Evolutionary conservation across 2,329 filamentous ascomycete genomes (phyloP), one percentile per base, ranked within the genome.

Genomic region (Fusarium miscanthi): DNA sequence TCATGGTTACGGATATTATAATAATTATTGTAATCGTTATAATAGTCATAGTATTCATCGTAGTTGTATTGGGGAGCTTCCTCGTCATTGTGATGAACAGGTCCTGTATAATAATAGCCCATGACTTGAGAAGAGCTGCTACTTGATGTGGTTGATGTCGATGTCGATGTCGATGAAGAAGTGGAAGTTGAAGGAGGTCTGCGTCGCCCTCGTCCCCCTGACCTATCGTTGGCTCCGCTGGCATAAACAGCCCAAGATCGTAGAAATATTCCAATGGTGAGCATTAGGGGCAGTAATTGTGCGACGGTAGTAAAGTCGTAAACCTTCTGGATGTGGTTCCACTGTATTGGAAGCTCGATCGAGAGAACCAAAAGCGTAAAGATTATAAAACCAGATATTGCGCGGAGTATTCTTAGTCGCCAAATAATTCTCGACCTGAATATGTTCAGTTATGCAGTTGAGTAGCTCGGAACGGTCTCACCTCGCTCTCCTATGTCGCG

Each of bases 341-440:
- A 83, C 3, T 49, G 49, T 7, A 83, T 72, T 7, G 80, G 69
- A 10, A 82, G 74, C 56, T 83, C 81, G 51, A 82, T 74, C 8
- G 78, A 78, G 2, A 77, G 63, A 19, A 81, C 70, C 8, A 81
- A 65, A 21, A 81, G 72, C 35, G 69, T 75, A 19, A 80, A 79
- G 13, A 81, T 72, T 21, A 65, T 69, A 35, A 77, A 12, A 46
- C 79, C 77, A 7, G 58, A 70, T 3, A 45, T 11, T 3, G 48
- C 13, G 17, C 73, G 74, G 2, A 80, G 30, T 16, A 64, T 57
- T 19, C 66, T 74, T 14, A 82, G 43, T 10, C 76, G 42, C 27
- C 71, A 61, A 10, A 76, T 61, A n/a, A 75, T 78, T 16, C 69
- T 70, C 48, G 62, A 59, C 51, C 74, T 79, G 46, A 2, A 37